These are phyloP conservation scores for Trametes sp. DNA, from an alignment of 1,284 basidiomycete species.

Conservation along the genomic window DNA sequence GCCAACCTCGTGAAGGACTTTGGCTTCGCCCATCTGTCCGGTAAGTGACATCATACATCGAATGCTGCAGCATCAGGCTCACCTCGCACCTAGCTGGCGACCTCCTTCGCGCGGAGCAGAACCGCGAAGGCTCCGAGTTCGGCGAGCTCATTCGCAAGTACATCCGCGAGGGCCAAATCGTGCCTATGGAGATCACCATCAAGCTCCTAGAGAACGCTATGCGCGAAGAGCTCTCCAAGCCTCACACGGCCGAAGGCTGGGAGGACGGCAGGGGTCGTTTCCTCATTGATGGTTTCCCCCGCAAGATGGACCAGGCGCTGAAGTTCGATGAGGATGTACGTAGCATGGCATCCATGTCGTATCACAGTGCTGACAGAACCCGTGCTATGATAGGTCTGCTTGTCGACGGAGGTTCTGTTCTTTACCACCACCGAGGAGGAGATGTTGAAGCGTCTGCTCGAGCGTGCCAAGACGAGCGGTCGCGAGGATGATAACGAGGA, in stretches of 20 bases:
- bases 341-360: no score
- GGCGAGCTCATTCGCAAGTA: conserved; percentile 89
- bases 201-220: conserved; percentile 97
- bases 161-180: conserved; percentile 95
- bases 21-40: conserved; percentile 94
- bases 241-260: conserved; percentile 66
- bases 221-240: conserved; percentile 63
- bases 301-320: conserved; percentile 98
- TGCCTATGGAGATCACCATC: conserved; percentile 97
- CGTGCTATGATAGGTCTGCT: conserved; percentile 68
- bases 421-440: conserved; percentile 91
- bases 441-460: conserved; percentile 87
- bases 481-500: conserved; percentile 96
- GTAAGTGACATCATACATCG: conserved; percentile 48
- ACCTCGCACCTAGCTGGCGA: conserved; percentile 79
- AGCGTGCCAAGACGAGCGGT: conserved; percentile 94
- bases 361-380: no score
- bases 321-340: conserved; percentile 91
- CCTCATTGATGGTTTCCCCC: conserved; percentile 97
- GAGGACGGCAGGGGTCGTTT: conserved; percentile 82
- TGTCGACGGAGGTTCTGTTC: conserved; percentile 85
- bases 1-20: conserved; percentile 88
- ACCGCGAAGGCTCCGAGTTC: conserved; percentile 85
- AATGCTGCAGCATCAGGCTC: background rate
- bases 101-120: conserved; percentile 93